These are phyloP conservation scores for Leavenworthia alabamica DNA, from an alignment of 345 rosid genomes.

Conservation along the genomic window DNA sequence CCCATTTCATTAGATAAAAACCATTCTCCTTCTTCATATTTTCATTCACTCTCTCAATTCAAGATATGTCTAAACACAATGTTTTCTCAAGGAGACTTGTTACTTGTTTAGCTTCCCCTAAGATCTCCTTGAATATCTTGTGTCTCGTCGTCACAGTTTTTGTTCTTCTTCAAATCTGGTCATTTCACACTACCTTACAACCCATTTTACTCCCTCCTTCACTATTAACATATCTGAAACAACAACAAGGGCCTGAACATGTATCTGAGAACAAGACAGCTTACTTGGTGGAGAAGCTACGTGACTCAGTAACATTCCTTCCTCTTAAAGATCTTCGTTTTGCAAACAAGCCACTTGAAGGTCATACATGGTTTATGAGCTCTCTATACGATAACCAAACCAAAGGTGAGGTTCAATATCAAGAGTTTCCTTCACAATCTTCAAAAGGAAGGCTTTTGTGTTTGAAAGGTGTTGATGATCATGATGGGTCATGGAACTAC, in stretches of 20 bases:
- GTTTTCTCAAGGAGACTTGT: background rate
- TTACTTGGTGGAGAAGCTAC: conserved; percentile 36
- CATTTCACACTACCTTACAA: conserved; percentile 15
- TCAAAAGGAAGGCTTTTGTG: conserved; percentile 55
- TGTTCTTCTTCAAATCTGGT: conserved; percentile 23
- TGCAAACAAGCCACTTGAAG: conserved; percentile 37
- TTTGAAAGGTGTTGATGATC: conserved; percentile 50
- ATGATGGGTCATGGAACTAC: conserved; percentile 69
- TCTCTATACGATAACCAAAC: conserved; percentile 52
- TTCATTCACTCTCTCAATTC: background rate
- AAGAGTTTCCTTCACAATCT: conserved; percentile 54
- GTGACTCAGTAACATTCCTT: conserved; percentile 48
- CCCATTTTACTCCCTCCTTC: conserved; percentile 13
- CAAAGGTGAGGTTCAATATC: conserved; percentile 58
- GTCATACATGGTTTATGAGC: conserved; percentile 83
- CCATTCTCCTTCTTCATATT: background rate
- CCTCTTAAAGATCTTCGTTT: conserved; percentile 62
- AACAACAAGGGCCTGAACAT: background rate
- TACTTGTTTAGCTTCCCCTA: conserved; percentile 4
- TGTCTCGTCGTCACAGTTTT: conserved; percentile 16
- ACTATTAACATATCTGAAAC: conserved; percentile 8
- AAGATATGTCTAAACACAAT: background rate
- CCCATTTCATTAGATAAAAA: background rate
- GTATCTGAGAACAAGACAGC: background rate
- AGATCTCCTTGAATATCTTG: conserved; percentile 5